Percentiles rank a stretch among this genome's conserved stretches.
Conservation (phyloP, 352 stramenopile species). For the Phytopythium sindhum region DNA sequence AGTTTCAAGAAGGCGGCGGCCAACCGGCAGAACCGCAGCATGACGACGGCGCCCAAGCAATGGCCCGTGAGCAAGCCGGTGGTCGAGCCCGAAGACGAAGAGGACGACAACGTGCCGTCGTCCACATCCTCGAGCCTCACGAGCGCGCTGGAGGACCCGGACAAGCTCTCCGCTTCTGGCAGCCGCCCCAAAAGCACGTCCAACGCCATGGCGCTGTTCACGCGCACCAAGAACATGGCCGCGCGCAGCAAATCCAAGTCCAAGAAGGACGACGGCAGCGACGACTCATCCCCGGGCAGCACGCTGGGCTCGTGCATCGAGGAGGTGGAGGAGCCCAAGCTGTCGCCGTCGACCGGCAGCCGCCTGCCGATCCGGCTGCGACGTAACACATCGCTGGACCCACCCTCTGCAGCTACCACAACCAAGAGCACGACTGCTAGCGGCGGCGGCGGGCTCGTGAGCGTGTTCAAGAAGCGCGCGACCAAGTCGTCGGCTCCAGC, state of each 20-base stretch:
- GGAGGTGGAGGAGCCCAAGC: neutral
- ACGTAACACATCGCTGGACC: conserved; percentile 6
- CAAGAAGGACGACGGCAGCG: neutral
- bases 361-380: conserved; percentile 1
- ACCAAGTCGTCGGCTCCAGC: conserved; percentile 10
- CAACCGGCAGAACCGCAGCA: conserved; percentile 19
- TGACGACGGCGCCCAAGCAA: conserved; percentile 13
- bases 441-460: conserved; percentile 20
- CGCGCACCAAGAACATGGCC: conserved; percentile 36
- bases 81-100: conserved; percentile 23
- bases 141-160: conserved; percentile 4
- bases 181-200: conserved; percentile 30
- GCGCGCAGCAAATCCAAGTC: conserved; percentile 9
- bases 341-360: conserved; percentile 8
- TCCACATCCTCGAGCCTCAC: conserved; percentile 26
- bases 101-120: conserved; percentile 18
- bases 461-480: conserved; percentile 32
- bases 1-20: conserved; percentile 12
- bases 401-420: neutral
- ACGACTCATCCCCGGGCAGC: conserved; percentile 2
- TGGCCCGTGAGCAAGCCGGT: conserved; percentile 5
- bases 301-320: neutral
- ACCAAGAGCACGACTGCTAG: conserved; percentile 5
- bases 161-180: conserved; percentile 10
- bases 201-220: conserved; percentile 44